Percentiles rank a stretch among this genome's conserved stretches.
Conservation (phyloP, 1,284 basidiomycete species). For the Rhodotorula sp. region DNA sequence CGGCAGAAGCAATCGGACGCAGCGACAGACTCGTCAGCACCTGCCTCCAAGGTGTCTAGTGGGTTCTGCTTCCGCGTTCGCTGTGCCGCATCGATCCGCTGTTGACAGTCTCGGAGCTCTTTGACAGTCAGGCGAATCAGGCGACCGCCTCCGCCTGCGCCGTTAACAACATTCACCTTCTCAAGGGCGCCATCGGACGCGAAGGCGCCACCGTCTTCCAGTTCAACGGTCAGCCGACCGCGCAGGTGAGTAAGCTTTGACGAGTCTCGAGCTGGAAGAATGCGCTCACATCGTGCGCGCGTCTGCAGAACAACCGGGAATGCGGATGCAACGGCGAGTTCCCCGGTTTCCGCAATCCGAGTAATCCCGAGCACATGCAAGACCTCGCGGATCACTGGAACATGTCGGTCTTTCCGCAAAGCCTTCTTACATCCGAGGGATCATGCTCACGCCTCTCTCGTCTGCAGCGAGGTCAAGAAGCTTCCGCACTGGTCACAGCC, state of each 20-base stretch:
- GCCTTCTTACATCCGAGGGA: not conserved
- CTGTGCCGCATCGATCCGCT: too few species aligned
- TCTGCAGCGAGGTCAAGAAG: constrained; percentile 9
- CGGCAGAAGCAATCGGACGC: constrained; percentile 6
- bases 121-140: constrained; percentile 11
- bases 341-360: constrained; percentile 18
- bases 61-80: not conserved
- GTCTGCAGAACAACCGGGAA: constrained; percentile 16
- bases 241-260: not conserved
- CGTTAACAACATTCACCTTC: constrained; percentile 20
- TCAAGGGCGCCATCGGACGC: constrained; percentile 12
- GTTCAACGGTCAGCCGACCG: constrained; percentile 22
- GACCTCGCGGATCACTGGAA: constrained; percentile 21
- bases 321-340: constrained; percentile 18
- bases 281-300: too few species aligned
- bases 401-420: not conserved
- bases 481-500: constrained; percentile 18
- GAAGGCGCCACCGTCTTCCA: constrained; percentile 14
- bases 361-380: constrained; percentile 16
- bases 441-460: not conserved
- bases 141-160: constrained; percentile 12
- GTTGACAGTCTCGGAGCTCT: too few species aligned
- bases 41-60: constrained; percentile 19
- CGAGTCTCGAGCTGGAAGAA: too few species aligned
- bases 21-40: constrained; percentile 17